Conservation (phyloP, 2,329 filamentous ascomycete genomes). For the Colletotrichum cereale region DNA sequence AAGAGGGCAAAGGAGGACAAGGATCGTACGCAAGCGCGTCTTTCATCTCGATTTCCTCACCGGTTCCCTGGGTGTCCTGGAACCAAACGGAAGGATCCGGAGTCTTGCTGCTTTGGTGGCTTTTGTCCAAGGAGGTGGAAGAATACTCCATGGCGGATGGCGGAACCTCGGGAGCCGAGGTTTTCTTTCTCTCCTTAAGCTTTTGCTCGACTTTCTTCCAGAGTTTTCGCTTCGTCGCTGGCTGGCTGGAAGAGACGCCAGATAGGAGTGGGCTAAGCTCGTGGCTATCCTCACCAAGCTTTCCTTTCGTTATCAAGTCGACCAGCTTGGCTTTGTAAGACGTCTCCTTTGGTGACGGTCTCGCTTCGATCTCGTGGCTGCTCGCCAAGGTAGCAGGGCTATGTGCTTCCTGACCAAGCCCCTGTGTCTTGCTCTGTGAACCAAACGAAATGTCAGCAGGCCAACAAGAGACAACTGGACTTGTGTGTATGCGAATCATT, state of each 20-base stretch:
- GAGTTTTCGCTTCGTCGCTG: not conserved
- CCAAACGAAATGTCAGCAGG: not conserved
- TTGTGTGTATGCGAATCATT: too few relatives aligned
- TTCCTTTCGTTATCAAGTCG: not conserved
- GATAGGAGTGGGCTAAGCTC: too few relatives aligned
- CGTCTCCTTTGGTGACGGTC: not conserved
- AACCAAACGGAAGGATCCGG: not conserved
- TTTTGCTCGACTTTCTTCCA: not conserved
- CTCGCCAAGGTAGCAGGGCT: not conserved
- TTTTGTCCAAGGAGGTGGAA: not conserved
- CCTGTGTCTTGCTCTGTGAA: not conserved
- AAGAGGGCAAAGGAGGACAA: not conserved
- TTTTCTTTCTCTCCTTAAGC: not conserved
- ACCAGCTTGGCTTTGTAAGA: not conserved
- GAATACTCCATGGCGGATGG: not conserved
- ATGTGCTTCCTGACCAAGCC: not conserved
- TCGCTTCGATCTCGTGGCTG: too few relatives aligned
- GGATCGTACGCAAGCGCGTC: not conserved
- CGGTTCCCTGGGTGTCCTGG: not conserved
- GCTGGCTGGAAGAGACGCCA: not conserved
- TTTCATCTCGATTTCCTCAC: too few relatives aligned
- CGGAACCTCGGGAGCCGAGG: not conserved
- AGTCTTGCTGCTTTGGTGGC: not conserved
- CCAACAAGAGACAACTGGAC: too few relatives aligned
- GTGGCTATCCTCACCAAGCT: not conserved